Percentiles rank a stretch among this genome's conserved stretches.
Evolutionary conservation across 129 eudicot genomes (phyloP).

Genomic region (Helianthus tuberosus): DNA sequence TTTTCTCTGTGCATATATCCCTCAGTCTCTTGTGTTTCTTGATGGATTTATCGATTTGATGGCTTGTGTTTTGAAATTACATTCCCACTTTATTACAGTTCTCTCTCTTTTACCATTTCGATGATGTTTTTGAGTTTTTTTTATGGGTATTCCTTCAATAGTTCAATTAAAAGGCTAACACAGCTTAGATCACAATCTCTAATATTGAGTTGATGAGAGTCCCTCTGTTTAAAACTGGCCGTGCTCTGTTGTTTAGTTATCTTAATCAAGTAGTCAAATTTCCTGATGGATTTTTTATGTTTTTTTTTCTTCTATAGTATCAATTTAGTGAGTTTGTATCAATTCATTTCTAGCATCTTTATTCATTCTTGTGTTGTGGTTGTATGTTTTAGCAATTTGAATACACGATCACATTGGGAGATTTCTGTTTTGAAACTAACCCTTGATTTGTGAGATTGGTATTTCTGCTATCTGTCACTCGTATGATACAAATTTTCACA

Average conservation of each 20-base stretch:
- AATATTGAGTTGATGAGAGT: too few species aligned
- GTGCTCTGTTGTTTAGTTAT: not conserved
- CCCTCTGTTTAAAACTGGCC: too few species aligned
- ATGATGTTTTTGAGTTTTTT: too few species aligned
- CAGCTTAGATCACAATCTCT: too few species aligned
- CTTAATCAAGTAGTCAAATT: not conserved
- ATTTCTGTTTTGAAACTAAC: slow-evolving; percentile 12
- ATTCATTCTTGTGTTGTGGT: not conserved
- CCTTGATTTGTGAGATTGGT: not conserved
- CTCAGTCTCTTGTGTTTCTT: not conserved
- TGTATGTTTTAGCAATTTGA: not conserved
- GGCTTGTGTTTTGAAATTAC: not conserved
- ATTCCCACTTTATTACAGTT: not conserved
- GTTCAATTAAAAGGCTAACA: too few species aligned
- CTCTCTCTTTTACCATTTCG: too few species aligned
- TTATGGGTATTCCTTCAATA: too few species aligned
- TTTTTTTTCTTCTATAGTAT: not conserved
- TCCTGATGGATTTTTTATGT: not conserved
- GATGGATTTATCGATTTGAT: too few species aligned
- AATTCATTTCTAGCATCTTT: not conserved
- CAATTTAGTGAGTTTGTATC: not conserved
- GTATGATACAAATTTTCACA: slow-evolving; percentile 1
- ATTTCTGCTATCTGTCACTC: not conserved
- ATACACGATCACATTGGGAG: slow-evolving; percentile 6
- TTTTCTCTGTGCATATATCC: not conserved